Evolutionary conservation across 163 green algal species (phyloP), one percentile per base, ranked within the genome.

Genomic region (Scenedesmus sp.): DNA sequence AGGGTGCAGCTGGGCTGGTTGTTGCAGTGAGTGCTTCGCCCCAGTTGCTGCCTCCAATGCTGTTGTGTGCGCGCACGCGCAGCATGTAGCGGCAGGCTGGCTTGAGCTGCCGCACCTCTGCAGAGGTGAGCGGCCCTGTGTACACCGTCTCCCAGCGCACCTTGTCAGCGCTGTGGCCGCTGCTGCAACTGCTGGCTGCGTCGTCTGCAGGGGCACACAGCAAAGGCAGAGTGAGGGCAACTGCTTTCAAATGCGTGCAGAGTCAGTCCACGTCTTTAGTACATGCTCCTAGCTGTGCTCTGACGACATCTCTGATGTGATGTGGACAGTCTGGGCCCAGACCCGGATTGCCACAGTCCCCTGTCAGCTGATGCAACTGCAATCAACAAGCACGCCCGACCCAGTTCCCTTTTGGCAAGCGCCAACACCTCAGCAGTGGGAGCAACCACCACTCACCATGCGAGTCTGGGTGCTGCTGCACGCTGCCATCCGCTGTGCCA

Each of bases 21-120:
- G 77, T 67, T 23, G 93, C 88, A 0, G 54, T 60, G 1, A 88
- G 56, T 0, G 67, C 23, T 1, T 88, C 60, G 57, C 93, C 94
- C 94, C 95, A 97, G 13, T 5, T 0, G 86, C 95, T 95, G 56
- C 59, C 55, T 9, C 96, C 96, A 34, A 96, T 94, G 12, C 62
- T 54, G 87, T 96, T 97, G 77, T 90, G 67, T 4, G 96, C 94
- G 9, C 91, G 83, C 62, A 97, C 57, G 0, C 94, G 87, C 55
- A 97, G 89, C 6, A 88, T 82, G 90, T 97, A 97, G 34, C 88
- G 64, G 8, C 73, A 91, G 88, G 94, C 87, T 16, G 95, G 95
- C 70, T 96, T 88, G 67, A 97, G 84, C 6, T 93, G 91, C 62
- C 86, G 88, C 56, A 96, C 93, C 55, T 94, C 90, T 54, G 84